These are phyloP conservation scores for Hirsutella minnesotensis DNA, from an alignment of 2,329 filamentous ascomycete genomes.

Conservation along the genomic window DNA sequence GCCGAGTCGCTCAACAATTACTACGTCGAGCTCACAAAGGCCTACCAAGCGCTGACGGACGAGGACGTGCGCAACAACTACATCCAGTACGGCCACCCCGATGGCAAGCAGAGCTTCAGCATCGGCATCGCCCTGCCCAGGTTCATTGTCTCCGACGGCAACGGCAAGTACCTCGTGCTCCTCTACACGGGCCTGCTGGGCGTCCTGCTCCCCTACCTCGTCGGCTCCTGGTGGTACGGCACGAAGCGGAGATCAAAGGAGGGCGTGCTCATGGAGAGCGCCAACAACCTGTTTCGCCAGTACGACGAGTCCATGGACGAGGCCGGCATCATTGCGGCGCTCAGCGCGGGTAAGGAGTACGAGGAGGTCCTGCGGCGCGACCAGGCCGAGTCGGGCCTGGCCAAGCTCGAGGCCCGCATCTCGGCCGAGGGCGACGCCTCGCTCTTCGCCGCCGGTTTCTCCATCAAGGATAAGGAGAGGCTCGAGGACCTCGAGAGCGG, in stretches of 20 bases:
- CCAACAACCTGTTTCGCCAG: constrained; percentile 87
- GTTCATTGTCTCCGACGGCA: constrained; percentile 84
- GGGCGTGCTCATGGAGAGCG: constrained; percentile 82
- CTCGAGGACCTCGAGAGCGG: constrained; percentile 73
- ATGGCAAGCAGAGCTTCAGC: constrained; percentile 96
- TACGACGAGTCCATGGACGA: constrained; percentile 78
- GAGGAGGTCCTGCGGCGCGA: constrained; percentile 63
- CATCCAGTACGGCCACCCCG: constrained; percentile 88
- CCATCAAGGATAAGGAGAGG: constrained; percentile 61
- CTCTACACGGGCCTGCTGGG: constrained; percentile 83
- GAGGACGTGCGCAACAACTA: constrained; percentile 97
- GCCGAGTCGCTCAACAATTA: constrained; percentile 70
- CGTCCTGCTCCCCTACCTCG: constrained; percentile 80
- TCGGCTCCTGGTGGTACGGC: constrained; percentile 98
- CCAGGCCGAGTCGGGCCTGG: constrained; percentile 67
- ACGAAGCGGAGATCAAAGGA: constrained; percentile 89
- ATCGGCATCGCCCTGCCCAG: constrained; percentile 94
- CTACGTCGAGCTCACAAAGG: constrained; percentile 94
- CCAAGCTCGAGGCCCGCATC: constrained; percentile 74
- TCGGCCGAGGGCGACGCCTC: constrained; percentile 46
- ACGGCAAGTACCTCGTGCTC: constrained; percentile 88
- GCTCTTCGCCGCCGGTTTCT: constrained; percentile 44
- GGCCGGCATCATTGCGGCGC: constrained; percentile 64
- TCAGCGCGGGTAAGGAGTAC: constrained; percentile 82
- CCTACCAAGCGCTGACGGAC: constrained; percentile 94